These are phyloP conservation scores for Cladobotryum mycophilum DNA, from an alignment of 2,329 filamentous ascomycete species.

Conservation along the genomic window DNA sequence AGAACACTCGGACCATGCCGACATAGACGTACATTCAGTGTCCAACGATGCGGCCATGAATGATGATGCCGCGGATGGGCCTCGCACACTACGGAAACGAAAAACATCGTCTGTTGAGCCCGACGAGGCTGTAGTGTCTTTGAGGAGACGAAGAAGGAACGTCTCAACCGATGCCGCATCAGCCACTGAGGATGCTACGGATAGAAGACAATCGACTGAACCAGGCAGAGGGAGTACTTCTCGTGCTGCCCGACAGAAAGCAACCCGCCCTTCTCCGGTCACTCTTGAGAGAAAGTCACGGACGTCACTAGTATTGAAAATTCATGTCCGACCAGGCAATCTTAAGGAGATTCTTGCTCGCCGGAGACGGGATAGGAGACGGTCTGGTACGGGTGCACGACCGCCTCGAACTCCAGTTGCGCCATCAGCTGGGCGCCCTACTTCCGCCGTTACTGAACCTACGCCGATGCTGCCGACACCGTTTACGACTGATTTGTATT, in stretches of 20 bases:
- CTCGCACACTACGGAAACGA: slow-evolving; percentile 73
- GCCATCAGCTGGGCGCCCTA: slow-evolving; percentile 16
- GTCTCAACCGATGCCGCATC: slow-evolving; percentile 37
- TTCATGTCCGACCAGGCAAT: slow-evolving; percentile 32
- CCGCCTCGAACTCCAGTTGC: slow-evolving; percentile 21
- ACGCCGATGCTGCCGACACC: slow-evolving; percentile 42
- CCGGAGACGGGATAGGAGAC: slow-evolving; percentile 27
- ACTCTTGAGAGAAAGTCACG: slow-evolving; percentile 35
- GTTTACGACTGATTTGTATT: slow-evolving; percentile 54
- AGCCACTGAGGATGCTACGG: slow-evolving; percentile 27
- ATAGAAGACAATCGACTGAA: slow-evolving; percentile 24
- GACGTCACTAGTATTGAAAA: slow-evolving; percentile 29
- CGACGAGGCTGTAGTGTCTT: slow-evolving; percentile 47
- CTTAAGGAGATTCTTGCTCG: slow-evolving; percentile 32
- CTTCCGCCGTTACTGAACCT: slow-evolving; percentile 10
- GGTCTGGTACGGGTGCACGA: slow-evolving; percentile 17
- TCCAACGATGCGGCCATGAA: slow-evolving; percentile 68
- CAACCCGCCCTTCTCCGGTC: slow-evolving; percentile 33
- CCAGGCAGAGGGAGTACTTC: slow-evolving; percentile 32
- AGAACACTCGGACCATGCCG: slow-evolving; percentile 49
- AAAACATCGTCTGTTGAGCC: slow-evolving; percentile 68
- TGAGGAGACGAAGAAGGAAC: slow-evolving; percentile 49
- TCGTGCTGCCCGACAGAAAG: slow-evolving; percentile 55
- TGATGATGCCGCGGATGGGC: slow-evolving; percentile 64
- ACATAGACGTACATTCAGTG: slow-evolving; percentile 51